Conservation (phyloP, 139 green algal species). For the Micromonas commoda region DNA sequence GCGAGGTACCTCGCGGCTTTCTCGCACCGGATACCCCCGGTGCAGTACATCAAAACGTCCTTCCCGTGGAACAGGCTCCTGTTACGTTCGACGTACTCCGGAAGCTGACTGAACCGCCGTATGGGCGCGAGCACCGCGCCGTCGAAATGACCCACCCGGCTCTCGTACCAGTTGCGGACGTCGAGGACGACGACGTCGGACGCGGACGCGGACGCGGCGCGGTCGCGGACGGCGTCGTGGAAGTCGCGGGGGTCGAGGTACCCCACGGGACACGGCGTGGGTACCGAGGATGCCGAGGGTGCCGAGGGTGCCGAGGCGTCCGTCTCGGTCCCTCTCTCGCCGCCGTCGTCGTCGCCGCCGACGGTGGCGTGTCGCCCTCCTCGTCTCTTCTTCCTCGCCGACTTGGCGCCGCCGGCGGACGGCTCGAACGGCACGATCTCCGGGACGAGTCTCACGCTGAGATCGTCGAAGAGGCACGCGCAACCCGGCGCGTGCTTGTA, state of each 20-base stretch:
- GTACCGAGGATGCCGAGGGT: no score
- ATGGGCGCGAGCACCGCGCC: not conserved
- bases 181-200: constrained; percentile 8
- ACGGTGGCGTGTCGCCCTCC: not conserved
- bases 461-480: not conserved
- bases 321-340: not conserved
- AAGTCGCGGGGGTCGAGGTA: not conserved
- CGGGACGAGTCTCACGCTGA: not conserved
- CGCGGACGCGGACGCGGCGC: not conserved
- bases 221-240: not conserved
- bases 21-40: constrained; percentile 36
- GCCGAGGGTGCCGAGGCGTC: not conserved
- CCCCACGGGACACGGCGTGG: not conserved
- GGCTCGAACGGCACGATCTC: constrained; percentile 8
- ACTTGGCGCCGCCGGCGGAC: not conserved
- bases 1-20: constrained; percentile 15
- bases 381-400: not conserved
- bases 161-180: constrained; percentile 24
- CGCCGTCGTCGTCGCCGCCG: not conserved
- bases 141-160: constrained; percentile 10
- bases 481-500: not conserved
- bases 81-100: constrained; percentile 10
- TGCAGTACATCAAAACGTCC: constrained; percentile 34
- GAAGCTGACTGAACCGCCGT: constrained; percentile 7
- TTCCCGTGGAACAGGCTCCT: not conserved